Percentiles rank a stretch among this genome's conserved stretches.
Evolutionary conservation across 2,329 filamentous ascomycete species (phyloP).

Genomic region (Allantophomopsis lycopodina): DNA sequence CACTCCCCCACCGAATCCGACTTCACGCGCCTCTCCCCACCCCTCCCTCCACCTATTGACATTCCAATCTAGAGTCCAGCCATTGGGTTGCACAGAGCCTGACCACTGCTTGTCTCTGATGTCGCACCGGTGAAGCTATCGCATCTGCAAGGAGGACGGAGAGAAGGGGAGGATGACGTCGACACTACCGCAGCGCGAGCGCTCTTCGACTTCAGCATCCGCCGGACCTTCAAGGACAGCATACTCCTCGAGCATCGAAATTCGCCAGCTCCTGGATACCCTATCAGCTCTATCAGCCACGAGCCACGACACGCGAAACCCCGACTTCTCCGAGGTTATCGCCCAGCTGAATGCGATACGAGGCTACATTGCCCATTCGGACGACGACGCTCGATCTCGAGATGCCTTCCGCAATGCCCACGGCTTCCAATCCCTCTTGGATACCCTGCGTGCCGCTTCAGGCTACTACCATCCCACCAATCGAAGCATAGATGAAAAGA

Average conservation of each 20-base stretch:
- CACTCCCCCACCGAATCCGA: too few relatives aligned
- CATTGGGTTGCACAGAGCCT: too few relatives aligned
- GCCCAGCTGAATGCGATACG: constrained; percentile 15
- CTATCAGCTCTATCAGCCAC: too few relatives aligned
- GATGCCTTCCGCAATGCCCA: constrained; percentile 72
- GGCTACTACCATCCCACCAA: constrained; percentile 62
- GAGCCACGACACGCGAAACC: constrained; percentile 6
- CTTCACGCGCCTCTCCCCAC: too few relatives aligned
- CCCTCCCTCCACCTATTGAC: too few relatives aligned
- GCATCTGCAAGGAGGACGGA: constrained; percentile 6
- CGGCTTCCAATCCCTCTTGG: constrained; percentile 65
- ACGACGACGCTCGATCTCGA: constrained; percentile 37
- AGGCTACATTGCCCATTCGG: constrained; percentile 23
- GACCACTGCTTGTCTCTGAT: too few relatives aligned
- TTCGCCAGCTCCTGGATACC: too few relatives aligned
- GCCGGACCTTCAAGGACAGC: constrained; percentile 22
- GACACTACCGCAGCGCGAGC: constrained; percentile 39
- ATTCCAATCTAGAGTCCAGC: too few relatives aligned
- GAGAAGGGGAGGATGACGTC: constrained; percentile 29
- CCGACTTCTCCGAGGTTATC: constrained; percentile 18
- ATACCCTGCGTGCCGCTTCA: constrained; percentile 55
- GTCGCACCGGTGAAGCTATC: too few relatives aligned
- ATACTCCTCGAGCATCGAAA: too few relatives aligned
- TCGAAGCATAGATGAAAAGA: constrained; percentile 46
- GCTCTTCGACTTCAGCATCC: constrained; percentile 51